Base-by-base conservation (phyloP, 805 yeast genomes). In the Komagataella phaffii region DNA sequence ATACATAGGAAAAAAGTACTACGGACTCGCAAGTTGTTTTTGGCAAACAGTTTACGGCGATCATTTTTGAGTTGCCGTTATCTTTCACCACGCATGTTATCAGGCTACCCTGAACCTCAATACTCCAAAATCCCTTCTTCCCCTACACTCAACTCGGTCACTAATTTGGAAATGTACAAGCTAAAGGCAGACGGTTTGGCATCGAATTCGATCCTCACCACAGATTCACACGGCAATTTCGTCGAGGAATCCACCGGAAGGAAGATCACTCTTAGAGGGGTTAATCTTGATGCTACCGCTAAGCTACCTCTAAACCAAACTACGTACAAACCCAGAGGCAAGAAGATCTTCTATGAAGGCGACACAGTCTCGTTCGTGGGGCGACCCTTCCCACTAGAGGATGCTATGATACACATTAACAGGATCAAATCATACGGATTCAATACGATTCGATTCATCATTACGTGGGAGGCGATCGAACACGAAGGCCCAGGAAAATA, bases 401-500 rank as follows among this genome's bases (percentile, higher is more conserved):
- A 87, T 21, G 90, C 93, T 0, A 80, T 72, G 52, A 68, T 59
- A 44, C 96, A 90, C 63, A 69, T 90, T 46, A 68, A 64, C 8
- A 71, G 95, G 53, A 77, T 90, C 61, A 86, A 83, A 61, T 71
- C 80, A 6, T 77, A 90, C 78, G 97, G 97, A 1, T 88, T 76
- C 65, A 90, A 89, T 62, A 75, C 84, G 2, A 74, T 90, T 18
- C 68, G 97, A 52, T 85, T 81, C 62, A 69, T 88, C 17, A 70
- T 86, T 50, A 84, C 95, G 0, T 90, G 97, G 97, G 97, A 90
- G 63, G 91, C 96, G 0, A 60, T 90, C 7, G 97, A 90, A 64
- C 96, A 90, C 59, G 71, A 68, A 48, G 96, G 96, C 0, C 97
- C 97, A 0, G 93, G 86, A 0, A 64, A 64, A 7, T 90, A 89